phyloP scores from a whole-genome alignment of 2,329 filamentous ascomycete species.

The Colletotrichum eleusines region DNA sequence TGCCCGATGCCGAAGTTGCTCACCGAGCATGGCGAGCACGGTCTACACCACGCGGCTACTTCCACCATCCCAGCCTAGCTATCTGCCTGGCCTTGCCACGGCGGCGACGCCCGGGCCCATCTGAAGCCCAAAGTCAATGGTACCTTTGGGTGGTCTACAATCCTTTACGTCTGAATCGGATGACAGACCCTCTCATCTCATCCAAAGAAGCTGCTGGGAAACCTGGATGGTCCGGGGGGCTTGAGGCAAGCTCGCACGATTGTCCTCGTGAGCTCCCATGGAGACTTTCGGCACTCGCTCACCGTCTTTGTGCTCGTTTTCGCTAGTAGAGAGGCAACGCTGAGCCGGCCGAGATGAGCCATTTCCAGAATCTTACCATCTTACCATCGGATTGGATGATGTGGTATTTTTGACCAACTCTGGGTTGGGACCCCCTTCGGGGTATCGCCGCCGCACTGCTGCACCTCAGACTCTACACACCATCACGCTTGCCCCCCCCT shows the following conservation, averaged over 20 bases:
- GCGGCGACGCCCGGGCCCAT: slow-evolving; percentile 36
- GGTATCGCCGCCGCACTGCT: slow-evolving; percentile 22
- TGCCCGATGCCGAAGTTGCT: slow-evolving; percentile 31
- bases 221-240: slow-evolving; percentile 31
- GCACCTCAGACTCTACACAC: slow-evolving; percentile 27
- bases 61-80: slow-evolving; percentile 32
- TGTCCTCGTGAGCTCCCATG: slow-evolving; percentile 40
- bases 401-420: slow-evolving; percentile 9
- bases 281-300: slow-evolving; percentile 39
- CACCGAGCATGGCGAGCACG: slow-evolving; percentile 31
- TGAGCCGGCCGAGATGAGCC: slow-evolving; percentile 36
- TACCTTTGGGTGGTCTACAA: not conserved
- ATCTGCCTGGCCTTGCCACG: slow-evolving; percentile 27
- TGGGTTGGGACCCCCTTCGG: slow-evolving; percentile 12
- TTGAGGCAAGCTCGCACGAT: slow-evolving; percentile 19
- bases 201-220: slow-evolving; percentile 11
- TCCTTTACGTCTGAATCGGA: slow-evolving; percentile 1
- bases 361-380: slow-evolving; percentile 21
- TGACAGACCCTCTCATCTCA: not conserved
- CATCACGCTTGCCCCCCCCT: slow-evolving; percentile 26
- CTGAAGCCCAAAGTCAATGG: slow-evolving; percentile 18
- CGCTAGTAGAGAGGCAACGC: slow-evolving; percentile 21
- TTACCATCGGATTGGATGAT: slow-evolving; percentile 27
- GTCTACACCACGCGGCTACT: slow-evolving; percentile 35
- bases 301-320: slow-evolving; percentile 35